Evolutionary conservation across 176 grass and related monocot genomes (phyloP).

Genomic region (Paspalum notatum): DNA sequence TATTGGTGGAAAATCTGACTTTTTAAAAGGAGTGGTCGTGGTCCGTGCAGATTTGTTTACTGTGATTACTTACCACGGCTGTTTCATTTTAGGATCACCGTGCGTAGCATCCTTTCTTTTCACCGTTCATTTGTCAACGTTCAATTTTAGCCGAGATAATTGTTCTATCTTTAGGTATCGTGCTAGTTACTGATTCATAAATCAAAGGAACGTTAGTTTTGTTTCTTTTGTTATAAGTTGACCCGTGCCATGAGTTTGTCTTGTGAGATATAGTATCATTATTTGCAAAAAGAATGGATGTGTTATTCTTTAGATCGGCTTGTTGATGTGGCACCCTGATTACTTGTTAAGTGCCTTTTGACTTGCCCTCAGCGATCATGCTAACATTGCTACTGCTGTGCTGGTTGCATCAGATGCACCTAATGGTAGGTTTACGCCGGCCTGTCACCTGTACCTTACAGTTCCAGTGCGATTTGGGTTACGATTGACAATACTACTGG

Average conservation of each 20-base stretch:
- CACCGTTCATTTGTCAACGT: neutral
- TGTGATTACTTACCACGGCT: slow-evolving; percentile 30
- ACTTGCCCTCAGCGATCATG: no score
- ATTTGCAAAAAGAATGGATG: neutral
- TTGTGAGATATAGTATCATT: neutral
- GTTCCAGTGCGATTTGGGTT: no score
- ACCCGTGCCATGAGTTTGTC: neutral
- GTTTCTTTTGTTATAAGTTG: neutral
- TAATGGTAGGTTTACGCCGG: no score
- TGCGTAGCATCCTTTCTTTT: slow-evolving; percentile 20
- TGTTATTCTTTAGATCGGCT: neutral
- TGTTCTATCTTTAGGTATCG: neutral
- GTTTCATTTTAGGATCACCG: slow-evolving; percentile 15
- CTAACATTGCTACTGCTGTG: no score
- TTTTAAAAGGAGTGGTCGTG: slow-evolving; percentile 28
- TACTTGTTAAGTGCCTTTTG: no score
- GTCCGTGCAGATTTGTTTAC: slow-evolving; percentile 19
- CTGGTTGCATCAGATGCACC: no score
- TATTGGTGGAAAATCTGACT: slow-evolving; percentile 43
- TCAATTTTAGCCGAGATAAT: slow-evolving; percentile 18
- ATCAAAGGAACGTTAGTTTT: neutral
- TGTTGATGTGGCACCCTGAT: no score
- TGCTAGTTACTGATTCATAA: slow-evolving; percentile 29
- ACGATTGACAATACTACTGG: no score
- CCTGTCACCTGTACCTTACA: no score